Percentiles rank a stretch among this genome's conserved stretches.
Evolutionary conservation across 2,329 filamentous ascomycete genomes (phyloP).

Genomic region (Aureobasidium sp.): DNA sequence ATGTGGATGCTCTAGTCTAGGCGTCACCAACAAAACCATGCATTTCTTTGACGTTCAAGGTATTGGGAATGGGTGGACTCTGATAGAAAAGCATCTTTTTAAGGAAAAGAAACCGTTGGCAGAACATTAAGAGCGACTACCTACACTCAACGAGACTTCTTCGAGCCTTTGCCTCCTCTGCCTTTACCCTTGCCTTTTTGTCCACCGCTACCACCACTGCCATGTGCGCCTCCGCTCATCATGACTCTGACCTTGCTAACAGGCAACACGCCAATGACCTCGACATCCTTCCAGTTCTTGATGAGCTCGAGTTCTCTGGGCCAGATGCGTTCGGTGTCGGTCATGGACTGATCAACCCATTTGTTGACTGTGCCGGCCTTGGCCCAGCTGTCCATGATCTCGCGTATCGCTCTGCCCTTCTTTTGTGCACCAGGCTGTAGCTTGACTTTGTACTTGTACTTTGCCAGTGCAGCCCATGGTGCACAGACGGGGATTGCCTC

Average conservation of each 20-base stretch:
- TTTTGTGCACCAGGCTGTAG: slow-evolving; percentile 82
- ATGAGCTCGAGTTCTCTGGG: slow-evolving; percentile 79
- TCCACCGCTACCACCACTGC: slow-evolving; percentile 29
- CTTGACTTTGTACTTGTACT: slow-evolving; percentile 90
- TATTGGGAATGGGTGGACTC: no score
- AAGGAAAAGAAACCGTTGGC: no score
- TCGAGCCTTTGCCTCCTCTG: slow-evolving; percentile 24
- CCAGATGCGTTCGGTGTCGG: slow-evolving; percentile 66
- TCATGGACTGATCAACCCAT: slow-evolving; percentile 37
- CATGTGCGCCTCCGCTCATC: slow-evolving; percentile 50
- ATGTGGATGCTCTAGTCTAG: no score
- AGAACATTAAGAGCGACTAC: no score
- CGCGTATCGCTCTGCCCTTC: slow-evolving; percentile 89
- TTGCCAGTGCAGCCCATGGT: slow-evolving; percentile 54
- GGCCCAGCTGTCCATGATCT: slow-evolving; percentile 78
- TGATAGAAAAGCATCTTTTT: no score
- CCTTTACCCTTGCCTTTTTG: slow-evolving; percentile 31
- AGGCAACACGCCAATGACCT: slow-evolving; percentile 71
- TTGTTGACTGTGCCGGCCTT: slow-evolving; percentile 48
- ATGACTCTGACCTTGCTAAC: slow-evolving; percentile 75
- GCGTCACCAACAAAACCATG: no score
- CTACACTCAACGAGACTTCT: slow-evolving; percentile 17
- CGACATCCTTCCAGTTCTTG: slow-evolving; percentile 69
- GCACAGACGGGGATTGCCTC: slow-evolving; percentile 55
- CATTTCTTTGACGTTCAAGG: no score